Evolutionary conservation across 768 basidiomycete genomes (phyloP), one percentile per base, ranked within the genome.

Genomic region (Cubamyces sp.): DNA sequence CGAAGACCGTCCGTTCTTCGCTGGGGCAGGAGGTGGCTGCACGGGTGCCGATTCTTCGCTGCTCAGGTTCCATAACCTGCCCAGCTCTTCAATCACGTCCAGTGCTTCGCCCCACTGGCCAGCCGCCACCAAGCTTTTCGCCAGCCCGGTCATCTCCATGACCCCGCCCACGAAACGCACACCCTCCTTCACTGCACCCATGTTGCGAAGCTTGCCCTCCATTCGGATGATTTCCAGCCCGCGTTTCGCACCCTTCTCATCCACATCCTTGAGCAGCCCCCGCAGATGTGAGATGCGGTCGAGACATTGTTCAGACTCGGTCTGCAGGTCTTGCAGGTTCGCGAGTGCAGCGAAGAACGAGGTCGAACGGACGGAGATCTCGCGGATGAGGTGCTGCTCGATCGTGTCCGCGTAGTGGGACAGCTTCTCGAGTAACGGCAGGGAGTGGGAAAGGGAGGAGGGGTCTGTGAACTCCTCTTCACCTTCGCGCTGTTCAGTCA

Each of bases 341-440:
- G 94, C 85, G 40, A 99, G 84, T 7, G 97, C 97, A 5, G 96
- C 90, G 69, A 98, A 99, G 83, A 99, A 99, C 1, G 94, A 94
- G 0, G 92, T 84, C 0, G 95, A 93, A 15, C 96, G 90, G 11
- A 90, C 78, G 9, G 91, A 90, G 47, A 99, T 96, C 75, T 98
- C 97, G 62, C 87, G 87, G 4, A 96, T 85, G 58, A 99, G 90
- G 74, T 99, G 96, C 62, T 94, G 87, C 72, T 99, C 97, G 64
- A 98, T 85, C 0, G 90, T 90, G 72, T 98, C 97, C 2, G 96
- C 88, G 69, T 96, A 90, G 58, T 93, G 89, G 11, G 94, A 95
- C 64, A 98, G 86, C 68, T 87, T 90, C 71, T 98, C 96, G 11
- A 96, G 87, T 3, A 96, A 78, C 0, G 89, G 90, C 2, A 89